These are phyloP conservation scores for Coemansia nantahalensis DNA, from an alignment of 192 early-diverging fungal species.

Conservation along the genomic window DNA sequence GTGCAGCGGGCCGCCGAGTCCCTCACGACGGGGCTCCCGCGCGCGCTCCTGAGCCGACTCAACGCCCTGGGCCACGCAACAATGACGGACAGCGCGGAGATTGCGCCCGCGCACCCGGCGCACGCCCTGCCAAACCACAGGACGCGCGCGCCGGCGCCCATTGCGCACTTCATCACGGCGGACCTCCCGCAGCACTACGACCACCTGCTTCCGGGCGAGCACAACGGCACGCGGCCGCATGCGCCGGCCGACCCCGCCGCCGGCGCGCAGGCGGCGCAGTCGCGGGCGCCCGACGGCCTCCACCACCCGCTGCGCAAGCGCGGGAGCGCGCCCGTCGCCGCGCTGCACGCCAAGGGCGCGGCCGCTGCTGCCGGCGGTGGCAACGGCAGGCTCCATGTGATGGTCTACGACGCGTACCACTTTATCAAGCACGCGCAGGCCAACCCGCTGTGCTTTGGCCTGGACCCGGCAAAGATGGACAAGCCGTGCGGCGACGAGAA, in stretches of 20 bases:
- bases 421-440: constrained; percentile 48
- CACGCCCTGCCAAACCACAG: constrained; percentile 31
- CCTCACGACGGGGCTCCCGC: too few species aligned
- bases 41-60: constrained; percentile 21
- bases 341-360: constrained; percentile 3
- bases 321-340: constrained; percentile 8
- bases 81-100: constrained; percentile 22
- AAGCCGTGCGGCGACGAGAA: constrained; percentile 39
- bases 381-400: constrained; percentile 27
- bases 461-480: constrained; percentile 22
- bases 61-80: constrained; percentile 14
- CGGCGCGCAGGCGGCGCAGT: too few species aligned
- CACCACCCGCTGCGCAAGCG: constrained; percentile 10
- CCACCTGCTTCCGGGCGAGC: constrained; percentile 39
- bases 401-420: constrained; percentile 50
- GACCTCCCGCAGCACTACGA: constrained; percentile 38
- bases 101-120: constrained; percentile 14
- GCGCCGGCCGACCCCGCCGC: constrained; percentile 3
- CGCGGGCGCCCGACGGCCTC: neutral
- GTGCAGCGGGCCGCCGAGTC: too few species aligned
- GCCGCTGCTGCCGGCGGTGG: neutral
- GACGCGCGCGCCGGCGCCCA: constrained; percentile 19
- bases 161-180: constrained; percentile 35
- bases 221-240: constrained; percentile 30
- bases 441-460: constrained; percentile 35